These are phyloP conservation scores for Daldinia grandis DNA, from an alignment of 495 filamentous ascomycete species.

Conservation along the genomic window DNA sequence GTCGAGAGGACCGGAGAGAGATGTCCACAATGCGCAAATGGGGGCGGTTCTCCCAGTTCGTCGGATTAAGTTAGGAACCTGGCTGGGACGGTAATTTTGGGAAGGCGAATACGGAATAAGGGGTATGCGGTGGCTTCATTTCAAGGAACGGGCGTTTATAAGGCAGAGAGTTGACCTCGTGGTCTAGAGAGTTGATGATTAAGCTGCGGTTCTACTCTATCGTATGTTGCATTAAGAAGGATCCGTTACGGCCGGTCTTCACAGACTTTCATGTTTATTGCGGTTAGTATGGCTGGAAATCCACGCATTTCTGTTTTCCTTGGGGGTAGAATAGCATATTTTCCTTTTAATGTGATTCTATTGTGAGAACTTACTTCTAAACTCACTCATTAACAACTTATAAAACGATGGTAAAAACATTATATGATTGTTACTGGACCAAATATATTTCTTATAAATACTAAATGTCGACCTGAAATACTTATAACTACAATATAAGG, in stretches of 20 bases:
- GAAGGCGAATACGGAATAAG: background rate
- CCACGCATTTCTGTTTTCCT: background rate
- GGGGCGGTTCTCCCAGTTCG: slow-evolving; percentile 22
- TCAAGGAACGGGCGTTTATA: background rate
- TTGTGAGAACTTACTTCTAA: background rate
- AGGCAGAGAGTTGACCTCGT: background rate
- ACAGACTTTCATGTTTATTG: background rate
- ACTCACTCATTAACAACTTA: too few species aligned
- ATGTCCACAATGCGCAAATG: slow-evolving; percentile 24
- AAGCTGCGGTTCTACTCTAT: background rate
- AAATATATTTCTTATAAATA: too few species aligned
- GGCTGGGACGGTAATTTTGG: background rate
- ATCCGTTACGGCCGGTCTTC: background rate
- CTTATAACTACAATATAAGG: too few species aligned
- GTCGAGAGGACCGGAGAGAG: slow-evolving; percentile 13
- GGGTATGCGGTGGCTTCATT: background rate
- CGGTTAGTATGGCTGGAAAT: background rate
- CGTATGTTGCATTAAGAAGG: background rate
- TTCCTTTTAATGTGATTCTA: background rate
- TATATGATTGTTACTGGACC: background rate
- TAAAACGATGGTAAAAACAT: background rate
- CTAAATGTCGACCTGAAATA: too few species aligned
- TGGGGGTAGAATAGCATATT: background rate
- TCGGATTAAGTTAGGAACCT: slow-evolving; percentile 1
- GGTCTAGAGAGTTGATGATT: background rate